Percentiles rank a stretch among this genome's conserved stretches.
Conservation (phyloP, 305 asterid species). For the Nicotiana rustica region DNA sequence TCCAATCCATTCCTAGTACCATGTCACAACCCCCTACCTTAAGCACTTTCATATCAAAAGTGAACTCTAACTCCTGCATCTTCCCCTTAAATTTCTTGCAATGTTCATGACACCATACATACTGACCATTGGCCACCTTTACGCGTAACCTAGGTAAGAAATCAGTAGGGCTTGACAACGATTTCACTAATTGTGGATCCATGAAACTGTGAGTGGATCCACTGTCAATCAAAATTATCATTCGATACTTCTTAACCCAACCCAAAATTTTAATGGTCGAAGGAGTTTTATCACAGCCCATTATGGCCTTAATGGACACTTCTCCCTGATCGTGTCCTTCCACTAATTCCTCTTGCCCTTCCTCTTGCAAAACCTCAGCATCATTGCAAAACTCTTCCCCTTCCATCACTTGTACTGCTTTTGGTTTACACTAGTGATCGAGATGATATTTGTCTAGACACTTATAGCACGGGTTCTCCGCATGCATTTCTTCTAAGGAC, state of each 20-base stretch:
- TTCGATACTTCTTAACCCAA: not conserved
- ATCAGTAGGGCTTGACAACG: not conserved
- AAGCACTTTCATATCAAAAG: not conserved
- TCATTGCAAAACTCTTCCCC: not conserved
- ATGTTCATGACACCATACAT: too few species aligned
- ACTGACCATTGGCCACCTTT: not conserved
- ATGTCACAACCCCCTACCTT: not conserved
- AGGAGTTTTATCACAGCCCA: not conserved
- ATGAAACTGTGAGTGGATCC: not conserved
- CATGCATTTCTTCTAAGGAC: not conserved
- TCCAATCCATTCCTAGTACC: too few species aligned
- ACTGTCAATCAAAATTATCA: not conserved
- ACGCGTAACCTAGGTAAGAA: not conserved
- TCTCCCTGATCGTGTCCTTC: not conserved
- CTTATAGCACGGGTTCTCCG: not conserved
- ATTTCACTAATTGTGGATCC: not conserved
- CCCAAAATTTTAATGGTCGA: not conserved
- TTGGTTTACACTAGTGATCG: not conserved
- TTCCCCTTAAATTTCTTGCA: not conserved
- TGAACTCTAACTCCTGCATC: not conserved
- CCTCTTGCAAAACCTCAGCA: not conserved
- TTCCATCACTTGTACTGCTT: not conserved
- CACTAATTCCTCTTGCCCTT: too few species aligned
- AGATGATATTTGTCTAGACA: not conserved
- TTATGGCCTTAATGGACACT: not conserved